phyloP scores from a whole-genome alignment of 2,329 filamentous ascomycete genomes.

The Beauveria varroae region DNA sequence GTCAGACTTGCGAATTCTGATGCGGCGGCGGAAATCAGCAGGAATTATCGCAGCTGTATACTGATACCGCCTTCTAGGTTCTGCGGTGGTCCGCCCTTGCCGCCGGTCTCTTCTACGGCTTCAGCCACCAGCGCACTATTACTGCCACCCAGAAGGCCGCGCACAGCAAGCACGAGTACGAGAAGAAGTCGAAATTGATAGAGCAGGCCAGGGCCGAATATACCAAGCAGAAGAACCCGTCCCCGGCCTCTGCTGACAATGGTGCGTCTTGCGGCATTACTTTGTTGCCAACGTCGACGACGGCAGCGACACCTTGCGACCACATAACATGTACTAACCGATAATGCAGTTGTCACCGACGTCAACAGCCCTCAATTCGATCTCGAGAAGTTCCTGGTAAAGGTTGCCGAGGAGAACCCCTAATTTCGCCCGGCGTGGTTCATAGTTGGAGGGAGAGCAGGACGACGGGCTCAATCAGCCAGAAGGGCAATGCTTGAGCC shows the following conservation, averaged over 20 bases:
- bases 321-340: constrained; percentile 16
- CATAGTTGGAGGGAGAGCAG: constrained; percentile 10
- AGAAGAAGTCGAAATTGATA: constrained; percentile 88
- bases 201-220: constrained; percentile 87
- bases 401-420: constrained; percentile 47
- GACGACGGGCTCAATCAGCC: constrained; percentile 18
- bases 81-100: constrained; percentile 93
- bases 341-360: constrained; percentile 40
- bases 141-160: constrained; percentile 61
- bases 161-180: constrained; percentile 72
- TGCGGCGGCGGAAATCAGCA: background rate
- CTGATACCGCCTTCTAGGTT: constrained; percentile 55
- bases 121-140: constrained; percentile 85
- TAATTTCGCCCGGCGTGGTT: constrained; percentile 24
- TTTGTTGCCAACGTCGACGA: constrained; percentile 7
- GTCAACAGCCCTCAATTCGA: constrained; percentile 86
- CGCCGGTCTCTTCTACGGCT: constrained; percentile 88
- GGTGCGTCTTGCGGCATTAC: constrained; percentile 20
- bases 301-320: background rate
- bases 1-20: background rate
- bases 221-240: constrained; percentile 61
- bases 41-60: background rate
- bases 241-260: constrained; percentile 25
- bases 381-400: constrained; percentile 73
- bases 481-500: constrained; percentile 3